Evolutionary conservation across 306 rosid genomes (phyloP).

Genomic region (Trifolium subterraneum): DNA sequence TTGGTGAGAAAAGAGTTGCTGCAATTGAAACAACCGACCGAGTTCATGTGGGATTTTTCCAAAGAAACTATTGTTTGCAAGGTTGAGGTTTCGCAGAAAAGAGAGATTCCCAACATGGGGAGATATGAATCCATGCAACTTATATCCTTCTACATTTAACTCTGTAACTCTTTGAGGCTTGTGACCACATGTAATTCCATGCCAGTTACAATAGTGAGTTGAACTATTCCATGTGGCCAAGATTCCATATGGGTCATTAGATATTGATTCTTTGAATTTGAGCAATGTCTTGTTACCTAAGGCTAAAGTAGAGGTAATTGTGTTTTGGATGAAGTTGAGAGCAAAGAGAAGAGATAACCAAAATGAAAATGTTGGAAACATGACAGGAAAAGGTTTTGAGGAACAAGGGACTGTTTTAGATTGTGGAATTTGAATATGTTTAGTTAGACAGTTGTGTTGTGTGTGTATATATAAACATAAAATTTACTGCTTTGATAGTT

Average conservation of each 20-base stretch:
- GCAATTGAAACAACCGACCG: neutral
- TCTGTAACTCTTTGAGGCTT: conserved; percentile 39
- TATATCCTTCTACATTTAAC: conserved; percentile 10
- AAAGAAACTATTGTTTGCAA: neutral
- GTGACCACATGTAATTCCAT: conserved; percentile 44
- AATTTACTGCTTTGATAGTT: too few relatives aligned
- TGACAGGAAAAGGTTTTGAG: neutral
- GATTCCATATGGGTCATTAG: conserved; percentile 16
- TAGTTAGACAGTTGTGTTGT: too few relatives aligned
- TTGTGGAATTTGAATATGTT: too few relatives aligned
- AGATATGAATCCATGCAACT: conserved; percentile 37
- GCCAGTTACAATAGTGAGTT: conserved; percentile 44
- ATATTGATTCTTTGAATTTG: conserved; percentile 38
- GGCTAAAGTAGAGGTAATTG: neutral
- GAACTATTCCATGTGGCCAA: conserved; percentile 51
- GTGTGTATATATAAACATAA: too few relatives aligned
- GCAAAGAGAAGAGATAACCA: neutral
- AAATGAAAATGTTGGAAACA: neutral
- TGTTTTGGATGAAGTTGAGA: neutral
- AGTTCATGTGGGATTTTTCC: conserved; percentile 2
- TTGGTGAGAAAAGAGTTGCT: neutral
- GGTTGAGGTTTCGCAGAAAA: neutral
- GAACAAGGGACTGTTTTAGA: too few relatives aligned
- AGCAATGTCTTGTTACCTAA: conserved; percentile 37
- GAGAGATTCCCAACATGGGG: conserved; percentile 42